Evolutionary conservation across 73 alveolate genomes (phyloP), one percentile per base, ranked within the genome.

Genomic region (Paramecium pentaurelia): DNA sequence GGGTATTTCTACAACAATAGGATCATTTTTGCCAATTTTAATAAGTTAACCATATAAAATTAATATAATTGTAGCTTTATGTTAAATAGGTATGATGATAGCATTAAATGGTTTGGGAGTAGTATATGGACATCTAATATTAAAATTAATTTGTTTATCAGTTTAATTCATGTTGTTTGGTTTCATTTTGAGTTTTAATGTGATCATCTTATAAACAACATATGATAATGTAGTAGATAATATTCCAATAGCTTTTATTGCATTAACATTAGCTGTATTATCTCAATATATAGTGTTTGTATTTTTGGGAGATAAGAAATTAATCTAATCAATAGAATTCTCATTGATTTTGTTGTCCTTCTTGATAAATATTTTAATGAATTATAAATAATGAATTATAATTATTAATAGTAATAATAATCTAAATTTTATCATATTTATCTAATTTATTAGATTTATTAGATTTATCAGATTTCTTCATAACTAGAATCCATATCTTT

Each of bases 221-320:
- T 64, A 64, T 64, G 84, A 64, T 64, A 64, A 64, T 64, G 47
- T 64, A 9, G 84, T 64, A 2, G 84, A 64, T 64, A 64, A 64
- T 9, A 28, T 64, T 28, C 84, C 84, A 28, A 64, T 64, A 28
- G 47, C 84, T 1, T 64, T 64, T 64, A 64, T 64, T 5, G 84
- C 84, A 64, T 32, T 64, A 9, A 64, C 84, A 6, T n/a, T 64
- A 14, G 47, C 84, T 3, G 84, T 64, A 0, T 32, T 64, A 11
- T 64, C 49, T 32, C 84, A 64, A 64, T 64, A 64, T n/a, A 3
- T 12, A 64, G 42, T 64, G 30, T 64, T 64, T 10, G 12, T 25
- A 64, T 64, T 64, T 27, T 25, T 64, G 27, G 84, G 10, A 64
- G 49, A 64, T 27, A 64, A 64, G 84, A 64, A 64, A 12, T 64